Evolutionary conservation across 306 rosid genomes (phyloP).

Genomic region (Cucumis melo): DNA sequence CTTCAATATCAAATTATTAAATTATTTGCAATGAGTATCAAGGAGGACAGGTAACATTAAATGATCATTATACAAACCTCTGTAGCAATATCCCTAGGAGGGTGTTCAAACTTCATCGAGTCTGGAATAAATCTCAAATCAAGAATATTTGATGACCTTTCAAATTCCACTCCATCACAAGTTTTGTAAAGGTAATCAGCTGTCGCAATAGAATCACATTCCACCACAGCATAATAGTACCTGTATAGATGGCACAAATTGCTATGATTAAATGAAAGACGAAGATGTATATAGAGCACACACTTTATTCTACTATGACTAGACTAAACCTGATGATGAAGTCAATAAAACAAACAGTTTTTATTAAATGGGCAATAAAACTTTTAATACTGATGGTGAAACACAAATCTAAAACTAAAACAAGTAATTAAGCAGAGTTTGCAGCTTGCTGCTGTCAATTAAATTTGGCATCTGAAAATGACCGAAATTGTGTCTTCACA

Average conservation of each 20-base stretch:
- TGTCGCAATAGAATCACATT: constrained; percentile 65
- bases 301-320: not conserved
- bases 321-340: not conserved
- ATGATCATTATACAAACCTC: constrained; percentile 36
- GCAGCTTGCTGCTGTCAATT: not conserved
- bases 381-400: not conserved
- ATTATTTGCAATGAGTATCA: not conserved
- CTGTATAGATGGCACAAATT: constrained; percentile 16
- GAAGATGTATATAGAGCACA: not conserved
- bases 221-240: constrained; percentile 79
- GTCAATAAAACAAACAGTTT: not conserved
- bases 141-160: constrained; percentile 61
- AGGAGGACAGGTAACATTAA: not conserved
- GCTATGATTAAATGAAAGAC: not conserved
- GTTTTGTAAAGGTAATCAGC: constrained; percentile 67
- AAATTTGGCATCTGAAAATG: not conserved
- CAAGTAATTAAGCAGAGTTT: not conserved
- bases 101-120: constrained; percentile 55
- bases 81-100: constrained; percentile 59
- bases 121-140: constrained; percentile 92
- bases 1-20: not conserved
- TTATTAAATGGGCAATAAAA: not conserved
- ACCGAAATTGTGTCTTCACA: not conserved
- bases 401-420: not conserved
- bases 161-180: constrained; percentile 71